These are phyloP conservation scores for Rhododendron ferrugineum DNA, from an alignment of 148 eudicot species.

Conservation along the genomic window DNA sequence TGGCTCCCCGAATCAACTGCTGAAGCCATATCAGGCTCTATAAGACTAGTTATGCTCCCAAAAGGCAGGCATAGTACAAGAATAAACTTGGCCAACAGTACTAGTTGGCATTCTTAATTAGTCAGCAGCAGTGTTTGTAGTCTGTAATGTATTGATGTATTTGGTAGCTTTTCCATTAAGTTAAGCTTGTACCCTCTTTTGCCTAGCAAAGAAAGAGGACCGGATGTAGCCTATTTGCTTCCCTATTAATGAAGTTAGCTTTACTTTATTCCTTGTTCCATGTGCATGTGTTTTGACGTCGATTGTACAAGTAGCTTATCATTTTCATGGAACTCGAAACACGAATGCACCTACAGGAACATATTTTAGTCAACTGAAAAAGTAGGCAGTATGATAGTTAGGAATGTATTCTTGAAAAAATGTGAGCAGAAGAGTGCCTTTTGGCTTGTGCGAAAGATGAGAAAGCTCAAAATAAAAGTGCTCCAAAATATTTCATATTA, in stretches of 20 bases:
- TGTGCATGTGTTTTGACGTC: background rate
- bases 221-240: background rate
- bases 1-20: slow-evolving; percentile 20
- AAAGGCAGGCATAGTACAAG: background rate
- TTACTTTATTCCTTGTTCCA: background rate
- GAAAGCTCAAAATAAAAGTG: background rate
- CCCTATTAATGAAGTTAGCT: background rate
- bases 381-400: background rate
- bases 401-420: background rate
- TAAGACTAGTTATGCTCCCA: background rate
- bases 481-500: background rate
- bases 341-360: background rate
- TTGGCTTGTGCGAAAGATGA: background rate
- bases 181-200: background rate
- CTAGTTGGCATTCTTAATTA: background rate
- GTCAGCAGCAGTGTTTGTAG: background rate
- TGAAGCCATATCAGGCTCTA: slow-evolving; percentile 13
- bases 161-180: background rate
- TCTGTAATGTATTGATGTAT: background rate
- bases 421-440: background rate
- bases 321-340: background rate
- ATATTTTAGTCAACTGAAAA: background rate
- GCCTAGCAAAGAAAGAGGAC: background rate
- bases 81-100: background rate
- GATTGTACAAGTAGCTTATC: background rate